phyloP scores from a whole-genome alignment of 306 rosid species.

The Hippophae tibetana region DNA sequence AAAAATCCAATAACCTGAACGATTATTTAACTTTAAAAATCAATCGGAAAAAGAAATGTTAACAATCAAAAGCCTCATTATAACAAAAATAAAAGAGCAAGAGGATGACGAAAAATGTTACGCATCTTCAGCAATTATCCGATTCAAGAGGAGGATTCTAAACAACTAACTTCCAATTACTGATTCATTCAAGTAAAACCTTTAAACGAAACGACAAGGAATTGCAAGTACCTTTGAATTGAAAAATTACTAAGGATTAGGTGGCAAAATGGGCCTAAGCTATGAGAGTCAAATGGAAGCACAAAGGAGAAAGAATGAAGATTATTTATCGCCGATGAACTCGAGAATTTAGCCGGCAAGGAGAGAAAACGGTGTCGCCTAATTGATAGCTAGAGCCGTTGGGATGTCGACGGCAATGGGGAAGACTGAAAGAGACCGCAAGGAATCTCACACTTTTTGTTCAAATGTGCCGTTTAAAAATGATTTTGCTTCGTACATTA shows the following conservation, averaged over 20 bases:
- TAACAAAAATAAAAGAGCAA: not conserved
- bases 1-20: not conserved
- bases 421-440: conserved; percentile 9
- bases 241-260: not conserved
- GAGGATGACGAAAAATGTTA: not conserved
- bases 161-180: no score
- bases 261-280: conserved; percentile 8
- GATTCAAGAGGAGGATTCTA: not conserved
- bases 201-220: no score
- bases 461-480: conserved; percentile 40
- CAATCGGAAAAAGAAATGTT: not conserved
- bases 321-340: conserved; percentile 5
- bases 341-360: conserved; percentile 24
- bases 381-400: conserved; percentile 36
- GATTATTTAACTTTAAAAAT: not conserved
- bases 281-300: conserved; percentile 9
- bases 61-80: not conserved
- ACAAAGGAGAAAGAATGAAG: conserved; percentile 2
- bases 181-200: no score
- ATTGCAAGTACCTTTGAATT: conserved; percentile 17
- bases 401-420: conserved; percentile 36
- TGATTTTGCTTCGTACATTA: not conserved
- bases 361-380: conserved; percentile 20
- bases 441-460: not conserved
- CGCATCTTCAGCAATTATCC: not conserved